Base-by-base conservation (phyloP, 1,284 basidiomycete species). In the Prillingera fragicola region DNA sequence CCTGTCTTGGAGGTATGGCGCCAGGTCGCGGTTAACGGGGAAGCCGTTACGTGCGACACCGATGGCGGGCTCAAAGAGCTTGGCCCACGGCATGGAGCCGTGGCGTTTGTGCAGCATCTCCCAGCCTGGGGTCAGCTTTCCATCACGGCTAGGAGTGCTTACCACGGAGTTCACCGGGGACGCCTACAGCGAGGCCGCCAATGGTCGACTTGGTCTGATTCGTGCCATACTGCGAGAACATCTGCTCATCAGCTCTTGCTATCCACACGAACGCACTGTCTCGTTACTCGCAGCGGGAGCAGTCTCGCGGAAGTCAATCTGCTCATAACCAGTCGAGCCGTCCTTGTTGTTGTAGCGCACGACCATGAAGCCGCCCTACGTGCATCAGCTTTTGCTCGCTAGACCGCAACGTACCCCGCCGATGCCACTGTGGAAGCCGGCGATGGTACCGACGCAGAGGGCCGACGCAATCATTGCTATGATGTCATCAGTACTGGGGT, bases 111-210 rank as follows among this genome's bases (percentile, higher is more conserved):
- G 84, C 0, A 85, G 84, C 59, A 82, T 83, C 62, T 83, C 77
- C 31, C 92, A 77, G 37, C 43, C 56, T 57, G 23, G 54, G 56
- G 50, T 32, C 8, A 33, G 34, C 18, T 5, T 14, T 12, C 31
- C 23, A n/a, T 33, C n/a, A 14, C 10, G 33, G 2, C n/a, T 19
- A 9, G 29, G 5, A 10, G 3, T 23, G 38, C 23, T 32, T 29
- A 13, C 89, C 90, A 15, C 82, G 76, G 33, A 94, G 65, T 70
- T 94, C 89, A 5, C 88, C 85, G 0, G 91, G 90, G 0, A 91
- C 81, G 22, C 78, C 90, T 17, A 89, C 79, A 4, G 85, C 68
- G 22, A 92, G 74, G 8, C 90, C 89, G 8, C 90, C 89, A 50
- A 76, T 77, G 34, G 58, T 72, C 13, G 85, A 60, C 38, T 52